These are phyloP conservation scores for Suillus clintonianus DNA, from an alignment of 768 basidiomycete genomes.

Conservation along the genomic window DNA sequence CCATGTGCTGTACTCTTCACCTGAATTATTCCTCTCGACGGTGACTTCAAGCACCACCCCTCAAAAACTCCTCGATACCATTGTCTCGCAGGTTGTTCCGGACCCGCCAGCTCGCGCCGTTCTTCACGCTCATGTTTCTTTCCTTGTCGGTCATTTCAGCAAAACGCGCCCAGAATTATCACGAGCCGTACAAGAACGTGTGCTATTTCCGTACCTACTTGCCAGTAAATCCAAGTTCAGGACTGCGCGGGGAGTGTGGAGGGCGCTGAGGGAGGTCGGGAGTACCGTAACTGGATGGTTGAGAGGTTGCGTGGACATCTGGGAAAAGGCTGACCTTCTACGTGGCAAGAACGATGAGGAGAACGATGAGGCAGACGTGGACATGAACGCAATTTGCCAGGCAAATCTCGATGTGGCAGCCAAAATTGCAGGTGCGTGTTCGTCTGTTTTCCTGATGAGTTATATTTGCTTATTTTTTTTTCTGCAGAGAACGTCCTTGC, in stretches of 20 bases:
- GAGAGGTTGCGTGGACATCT: conserved; percentile 51
- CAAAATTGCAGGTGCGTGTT: conserved; percentile 63
- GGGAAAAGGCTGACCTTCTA: conserved; percentile 33
- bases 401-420: conserved; percentile 57
- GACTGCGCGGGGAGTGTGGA: conserved; percentile 72
- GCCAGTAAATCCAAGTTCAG: conserved; percentile 73
- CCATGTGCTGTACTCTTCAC: conserved; percentile 62
- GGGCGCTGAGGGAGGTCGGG: conserved; percentile 48
- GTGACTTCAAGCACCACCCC: conserved; percentile 16
- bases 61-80: conserved; percentile 21
- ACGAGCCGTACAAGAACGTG: conserved; percentile 44
- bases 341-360: conserved; percentile 25
- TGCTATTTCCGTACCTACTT: conserved; percentile 75
- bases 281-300: conserved; percentile 43
- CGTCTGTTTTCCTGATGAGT: not conserved
- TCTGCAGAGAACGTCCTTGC: conserved; percentile 62
- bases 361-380: conserved; percentile 31
- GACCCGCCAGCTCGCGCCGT: conserved; percentile 52
- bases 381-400: conserved; percentile 46
- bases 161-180: conserved; percentile 26
- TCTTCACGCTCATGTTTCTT: conserved; percentile 57
- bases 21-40: conserved; percentile 46
- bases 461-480: not conserved
- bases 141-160: conserved; percentile 52
- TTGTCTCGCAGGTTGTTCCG: conserved; percentile 27